phyloP scores from a whole-genome alignment of 192 early-diverging fungal genomes.

The Entophlyctis luteolus region DNA sequence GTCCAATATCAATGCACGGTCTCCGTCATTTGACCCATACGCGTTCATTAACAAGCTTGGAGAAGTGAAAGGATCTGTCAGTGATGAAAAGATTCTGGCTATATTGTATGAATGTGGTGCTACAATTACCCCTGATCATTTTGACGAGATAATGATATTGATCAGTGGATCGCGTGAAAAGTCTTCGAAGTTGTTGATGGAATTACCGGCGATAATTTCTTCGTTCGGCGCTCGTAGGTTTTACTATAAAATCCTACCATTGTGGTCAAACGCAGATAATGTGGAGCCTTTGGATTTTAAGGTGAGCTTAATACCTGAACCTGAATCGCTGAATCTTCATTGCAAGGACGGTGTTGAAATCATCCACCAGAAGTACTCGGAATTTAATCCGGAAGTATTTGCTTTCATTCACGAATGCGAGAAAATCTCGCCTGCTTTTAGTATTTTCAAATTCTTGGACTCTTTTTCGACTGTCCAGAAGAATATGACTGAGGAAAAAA shows the following conservation, averaged over 20 bases:
- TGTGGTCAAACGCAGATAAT: slow-evolving; percentile 1
- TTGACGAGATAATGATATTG: not conserved
- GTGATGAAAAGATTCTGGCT: not conserved
- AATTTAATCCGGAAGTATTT: slow-evolving; percentile 8
- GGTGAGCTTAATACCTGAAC: too few species aligned
- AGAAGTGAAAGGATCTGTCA: not conserved
- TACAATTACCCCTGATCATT: not conserved
- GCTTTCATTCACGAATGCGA: slow-evolving; percentile 14
- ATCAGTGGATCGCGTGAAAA: not conserved
- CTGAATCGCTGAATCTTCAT: too few species aligned
- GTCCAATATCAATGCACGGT: not conserved
- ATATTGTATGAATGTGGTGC: not conserved
- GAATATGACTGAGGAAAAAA: slow-evolving; percentile 1
- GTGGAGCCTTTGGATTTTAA: not conserved
- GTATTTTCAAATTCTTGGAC: slow-evolving; percentile 21
- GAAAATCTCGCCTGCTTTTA: slow-evolving; percentile 6
- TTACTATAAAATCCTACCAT: not conserved
- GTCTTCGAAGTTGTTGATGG: not conserved
- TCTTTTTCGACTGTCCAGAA: slow-evolving; percentile 1
- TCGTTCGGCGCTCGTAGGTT: not conserved
- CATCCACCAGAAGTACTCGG: not conserved
- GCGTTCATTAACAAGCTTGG: slow-evolving; percentile 1
- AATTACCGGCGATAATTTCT: not conserved
- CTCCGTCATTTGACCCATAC: slow-evolving; percentile 5
- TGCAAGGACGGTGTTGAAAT: slow-evolving; percentile 4